Base-by-base conservation (phyloP, 139 green algal genomes). In the Coccomyxa sp. region DNA sequence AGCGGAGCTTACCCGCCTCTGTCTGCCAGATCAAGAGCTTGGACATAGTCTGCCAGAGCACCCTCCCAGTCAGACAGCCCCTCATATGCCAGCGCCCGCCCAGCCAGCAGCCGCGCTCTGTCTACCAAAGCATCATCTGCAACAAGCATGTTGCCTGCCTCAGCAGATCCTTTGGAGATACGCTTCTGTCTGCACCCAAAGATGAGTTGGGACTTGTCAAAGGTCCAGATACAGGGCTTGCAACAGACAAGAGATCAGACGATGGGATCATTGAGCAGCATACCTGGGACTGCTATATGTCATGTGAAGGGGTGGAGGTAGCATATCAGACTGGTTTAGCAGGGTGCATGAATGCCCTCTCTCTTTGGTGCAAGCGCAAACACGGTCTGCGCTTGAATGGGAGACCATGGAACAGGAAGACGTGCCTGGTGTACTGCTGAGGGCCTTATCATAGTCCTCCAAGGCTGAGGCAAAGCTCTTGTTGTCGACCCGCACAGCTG, bases 401-500 rank as follows among this genome's bases (percentile, higher is more conserved):
- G 12, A 16, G 34, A 24, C 14, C 70, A 55, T 35, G 14, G 8
- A 40, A 29, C 27, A 40, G 3, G n/a, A 36, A 27, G 55, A 44
- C n/a, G 40, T 55, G 6, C 54, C 34, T 29, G 73, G 68, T n/a
- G 78, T 50, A 38, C 72, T 44, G n/a, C 29, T 2, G 5, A 83
- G 39, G 34, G 88, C 90, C 2, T 68, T 33, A 38, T 93, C 78
- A 64, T 93, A 95, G 79, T 96, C 93, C 0, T 14, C 34, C 0
- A 96, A 24, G 0, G 93, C 93, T 8, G 81, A 84, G 0, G 77
- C 4, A 72, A 97, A 97, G 55, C 91, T 81, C 83, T 97, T 97
- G 36, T 82, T 80, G 78, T 97, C 93, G 27, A 96, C 90, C 39
- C 93, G 82, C 55, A 91, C 89, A 81, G 90, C 81, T 2, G 81